Evolutionary conservation across 148 eudicot species (phyloP).

Genomic region (Drosera capensis): DNA sequence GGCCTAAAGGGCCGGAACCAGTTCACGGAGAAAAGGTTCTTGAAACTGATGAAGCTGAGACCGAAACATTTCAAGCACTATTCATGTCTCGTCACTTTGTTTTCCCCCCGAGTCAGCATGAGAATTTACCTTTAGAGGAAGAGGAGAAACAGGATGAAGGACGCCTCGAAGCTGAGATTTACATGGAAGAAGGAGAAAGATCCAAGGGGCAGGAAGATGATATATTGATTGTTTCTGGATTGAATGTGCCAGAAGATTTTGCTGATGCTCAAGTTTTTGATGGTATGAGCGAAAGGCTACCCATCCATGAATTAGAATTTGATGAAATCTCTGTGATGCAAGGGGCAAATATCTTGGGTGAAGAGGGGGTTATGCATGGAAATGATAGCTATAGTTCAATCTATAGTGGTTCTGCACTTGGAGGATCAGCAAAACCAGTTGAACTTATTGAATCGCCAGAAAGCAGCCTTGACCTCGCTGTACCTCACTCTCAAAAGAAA

Average conservation of each 20-base stretch:
- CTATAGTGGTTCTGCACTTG: constrained; percentile 8
- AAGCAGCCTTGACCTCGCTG: constrained; percentile 9
- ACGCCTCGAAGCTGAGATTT: constrained; percentile 12
- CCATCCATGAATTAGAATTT: constrained; percentile 24
- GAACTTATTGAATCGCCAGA: constrained; percentile 18
- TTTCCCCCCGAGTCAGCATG: constrained; percentile 78
- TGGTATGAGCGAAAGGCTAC: constrained; percentile 21
- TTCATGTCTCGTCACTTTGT: constrained; percentile 87
- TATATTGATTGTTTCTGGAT: constrained; percentile 15
- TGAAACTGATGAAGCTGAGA: constrained; percentile 19
- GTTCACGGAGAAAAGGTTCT: constrained; percentile 22
- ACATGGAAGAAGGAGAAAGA: constrained; percentile 16
- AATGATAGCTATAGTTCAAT: constrained; percentile 10
- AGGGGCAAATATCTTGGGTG: constrained; percentile 18
- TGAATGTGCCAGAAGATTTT: constrained; percentile 22
- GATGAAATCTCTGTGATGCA: constrained; percentile 17
- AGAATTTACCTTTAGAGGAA: constrained; percentile 60
- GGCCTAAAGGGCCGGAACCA: constrained; percentile 31
- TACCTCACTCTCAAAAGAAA: constrained; percentile 6
- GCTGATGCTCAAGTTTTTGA: constrained; percentile 20
- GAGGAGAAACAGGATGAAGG: constrained; percentile 17
- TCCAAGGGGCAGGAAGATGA: constrained; percentile 24
- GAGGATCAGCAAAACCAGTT: constrained; percentile 6
- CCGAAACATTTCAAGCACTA: constrained; percentile 49
- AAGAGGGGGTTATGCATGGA: constrained; percentile 24